Conservation (phyloP, 2,329 filamentous ascomycete species). For the Pyricularia grisea region DNA sequence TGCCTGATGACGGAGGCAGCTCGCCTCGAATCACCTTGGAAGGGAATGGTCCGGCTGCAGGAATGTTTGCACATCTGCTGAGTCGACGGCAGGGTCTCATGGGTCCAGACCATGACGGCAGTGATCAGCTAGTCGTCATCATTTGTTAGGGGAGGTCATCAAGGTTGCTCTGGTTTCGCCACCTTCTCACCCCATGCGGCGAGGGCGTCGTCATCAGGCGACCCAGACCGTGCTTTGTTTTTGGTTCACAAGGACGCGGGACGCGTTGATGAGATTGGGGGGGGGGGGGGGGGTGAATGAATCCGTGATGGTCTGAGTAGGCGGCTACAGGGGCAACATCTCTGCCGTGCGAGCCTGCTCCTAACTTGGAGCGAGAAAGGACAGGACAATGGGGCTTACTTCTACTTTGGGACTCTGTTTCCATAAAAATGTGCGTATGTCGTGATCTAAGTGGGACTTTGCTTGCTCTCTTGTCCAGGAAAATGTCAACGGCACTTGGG, state of each 20-base stretch:
- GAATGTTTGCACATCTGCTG: not conserved
- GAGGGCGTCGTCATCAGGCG: not conserved
- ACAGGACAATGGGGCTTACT: not conserved
- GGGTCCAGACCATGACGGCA: not conserved
- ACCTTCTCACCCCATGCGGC: not conserved
- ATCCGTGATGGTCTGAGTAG: not conserved
- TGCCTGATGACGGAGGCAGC: not conserved
- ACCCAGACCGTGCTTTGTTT: not conserved
- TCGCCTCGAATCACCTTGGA: not conserved
- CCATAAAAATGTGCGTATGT: not conserved
- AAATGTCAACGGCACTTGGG: not conserved
- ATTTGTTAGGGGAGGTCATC: not conserved
- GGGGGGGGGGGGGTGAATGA: not conserved
- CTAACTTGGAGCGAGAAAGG: not conserved
- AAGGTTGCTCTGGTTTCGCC: not conserved
- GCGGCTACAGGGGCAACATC: not conserved
- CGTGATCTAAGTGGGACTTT: not conserved
- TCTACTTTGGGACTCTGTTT: not conserved
- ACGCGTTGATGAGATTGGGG: not conserved
- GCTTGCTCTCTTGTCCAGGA: not conserved
- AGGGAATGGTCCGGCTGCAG: not conserved
- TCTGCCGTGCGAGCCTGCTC: not conserved
- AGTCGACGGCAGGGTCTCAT: not conserved
- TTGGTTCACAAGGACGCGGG: not conserved
- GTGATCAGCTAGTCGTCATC: not conserved